A percentile compares a stretch with the other conserved stretches of the same genome.
Evolutionary conservation across 2,329 filamentous ascomycete species (phyloP).

Genomic region (Cercospora sesami): DNA sequence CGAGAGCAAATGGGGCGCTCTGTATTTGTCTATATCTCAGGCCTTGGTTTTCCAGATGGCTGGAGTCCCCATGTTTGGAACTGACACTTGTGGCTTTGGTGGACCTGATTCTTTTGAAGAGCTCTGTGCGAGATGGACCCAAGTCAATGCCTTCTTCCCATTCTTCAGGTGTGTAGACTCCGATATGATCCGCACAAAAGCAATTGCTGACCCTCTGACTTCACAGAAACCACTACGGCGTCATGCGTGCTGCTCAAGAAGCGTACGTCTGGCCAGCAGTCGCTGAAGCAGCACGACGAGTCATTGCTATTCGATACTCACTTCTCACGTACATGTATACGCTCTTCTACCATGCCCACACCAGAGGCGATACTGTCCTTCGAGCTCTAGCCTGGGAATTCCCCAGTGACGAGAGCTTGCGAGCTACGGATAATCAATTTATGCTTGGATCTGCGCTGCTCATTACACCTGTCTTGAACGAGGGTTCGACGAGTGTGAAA

Average conservation of each 20-base stretch:
- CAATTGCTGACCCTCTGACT: constrained; percentile 24
- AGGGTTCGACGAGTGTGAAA: constrained; percentile 60
- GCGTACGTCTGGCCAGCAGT: constrained; percentile 67
- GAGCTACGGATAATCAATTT: constrained; percentile 66
- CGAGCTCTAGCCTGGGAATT: constrained; percentile 72
- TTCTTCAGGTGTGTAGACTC: constrained; percentile 66
- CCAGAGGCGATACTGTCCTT: constrained; percentile 66
- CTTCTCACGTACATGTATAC: constrained; percentile 74
- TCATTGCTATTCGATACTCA: constrained; percentile 68
- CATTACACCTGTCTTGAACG: constrained; percentile 65
- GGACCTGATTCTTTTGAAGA: constrained; percentile 27
- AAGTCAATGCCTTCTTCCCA: constrained; percentile 65
- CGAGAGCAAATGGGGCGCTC: constrained; percentile 29
- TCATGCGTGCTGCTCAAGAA: constrained; percentile 53
- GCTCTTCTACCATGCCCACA: constrained; percentile 65
- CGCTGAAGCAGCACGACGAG: constrained; percentile 58
- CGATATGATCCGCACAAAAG: constrained; percentile 52
- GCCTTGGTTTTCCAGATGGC: constrained; percentile 32
- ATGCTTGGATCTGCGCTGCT: constrained; percentile 64
- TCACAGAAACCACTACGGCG: constrained; percentile 14
- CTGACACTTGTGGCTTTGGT: constrained; percentile 34
- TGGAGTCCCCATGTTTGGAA: constrained; percentile 35
- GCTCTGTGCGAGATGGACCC: constrained; percentile 34
- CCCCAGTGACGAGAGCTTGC: constrained; percentile 64
- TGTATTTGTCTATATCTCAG: constrained; percentile 35